phyloP scores from a whole-genome alignment of 2,329 filamentous ascomycete genomes.

The Clonostachys chloroleuca region DNA sequence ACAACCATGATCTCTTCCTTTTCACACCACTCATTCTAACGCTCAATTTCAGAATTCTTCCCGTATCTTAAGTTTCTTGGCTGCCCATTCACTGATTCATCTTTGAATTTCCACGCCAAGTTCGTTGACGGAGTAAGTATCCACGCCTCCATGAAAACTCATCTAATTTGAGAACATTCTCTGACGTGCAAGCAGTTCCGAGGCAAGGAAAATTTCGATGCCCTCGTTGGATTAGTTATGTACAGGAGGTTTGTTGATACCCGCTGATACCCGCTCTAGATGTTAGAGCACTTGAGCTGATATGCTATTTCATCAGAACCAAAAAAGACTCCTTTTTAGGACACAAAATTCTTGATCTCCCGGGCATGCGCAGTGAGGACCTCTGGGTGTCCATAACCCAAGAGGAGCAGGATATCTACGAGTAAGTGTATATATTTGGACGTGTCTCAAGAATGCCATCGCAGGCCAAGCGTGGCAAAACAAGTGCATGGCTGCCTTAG shows the following conservation, averaged over 20 bases:
- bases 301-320: slow-evolving; percentile 9
- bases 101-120: slow-evolving; percentile 3
- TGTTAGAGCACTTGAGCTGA: neutral
- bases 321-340: slow-evolving; percentile 18
- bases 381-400: slow-evolving; percentile 13
- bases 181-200: no score
- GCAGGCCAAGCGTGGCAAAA: no score
- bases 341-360: slow-evolving; percentile 14
- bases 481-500: no score
- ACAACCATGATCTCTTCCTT: neutral
- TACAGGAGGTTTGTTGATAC: slow-evolving; percentile 14
- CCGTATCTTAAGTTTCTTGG: slow-evolving; percentile 25
- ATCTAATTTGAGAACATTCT: no score
- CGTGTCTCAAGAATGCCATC: no score
- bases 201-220: slow-evolving; percentile 8
- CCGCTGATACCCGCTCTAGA: neutral
- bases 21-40: no score
- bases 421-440: slow-evolving; percentile 9
- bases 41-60: slow-evolving; percentile 21
- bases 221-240: slow-evolving; percentile 14
- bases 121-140: slow-evolving; percentile 10
- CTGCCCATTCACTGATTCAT: slow-evolving; percentile 5
- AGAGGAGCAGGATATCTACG: slow-evolving; percentile 15
- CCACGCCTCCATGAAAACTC: neutral
- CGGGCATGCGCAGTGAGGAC: slow-evolving; percentile 4